Conservation (phyloP, 768 basidiomycete species). For the Tephrocybe sp. region DNA sequence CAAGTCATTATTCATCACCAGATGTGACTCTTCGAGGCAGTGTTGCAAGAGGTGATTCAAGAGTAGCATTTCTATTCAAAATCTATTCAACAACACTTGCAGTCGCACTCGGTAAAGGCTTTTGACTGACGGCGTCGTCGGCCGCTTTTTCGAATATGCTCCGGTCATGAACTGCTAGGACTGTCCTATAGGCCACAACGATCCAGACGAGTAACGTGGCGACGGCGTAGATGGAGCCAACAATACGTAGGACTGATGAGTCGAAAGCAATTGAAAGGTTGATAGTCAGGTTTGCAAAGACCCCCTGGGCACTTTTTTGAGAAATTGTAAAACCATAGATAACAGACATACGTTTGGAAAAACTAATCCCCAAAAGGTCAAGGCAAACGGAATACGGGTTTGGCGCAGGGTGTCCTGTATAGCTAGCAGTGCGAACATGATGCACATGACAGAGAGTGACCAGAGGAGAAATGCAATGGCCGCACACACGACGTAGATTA, state of each 20-base stretch:
- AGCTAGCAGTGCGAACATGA: conserved; percentile 52
- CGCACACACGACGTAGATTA: conserved; percentile 44
- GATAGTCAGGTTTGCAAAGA: conserved; percentile 65
- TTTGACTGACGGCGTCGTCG: too few relatives aligned
- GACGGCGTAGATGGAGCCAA: conserved; percentile 53
- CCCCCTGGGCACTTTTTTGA: conserved; percentile 41
- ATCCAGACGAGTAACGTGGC: conserved; percentile 53
- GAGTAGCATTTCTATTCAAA: too few relatives aligned
- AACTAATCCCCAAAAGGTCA: conserved; percentile 66
- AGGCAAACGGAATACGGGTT: conserved; percentile 44
- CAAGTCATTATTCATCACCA: too few relatives aligned
- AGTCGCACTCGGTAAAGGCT: too few relatives aligned
- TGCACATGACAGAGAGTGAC: conserved; percentile 63
- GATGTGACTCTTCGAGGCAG: too few relatives aligned
- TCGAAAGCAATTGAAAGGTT: conserved; percentile 46
- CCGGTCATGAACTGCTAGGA: conserved; percentile 18
- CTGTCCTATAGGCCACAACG: conserved; percentile 42
- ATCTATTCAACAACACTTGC: too few relatives aligned
- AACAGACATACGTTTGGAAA: conserved; percentile 59
- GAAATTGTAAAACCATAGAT: not conserved
- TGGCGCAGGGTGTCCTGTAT: conserved; percentile 40
- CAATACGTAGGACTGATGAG: conserved; percentile 52
- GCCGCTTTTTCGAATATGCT: not conserved
- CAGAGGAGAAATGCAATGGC: conserved; percentile 52
- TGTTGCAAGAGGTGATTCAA: too few relatives aligned